Conservation (phyloP, 2,329 filamentous ascomycete genomes). For the Polytolypa hystricis region DNA sequence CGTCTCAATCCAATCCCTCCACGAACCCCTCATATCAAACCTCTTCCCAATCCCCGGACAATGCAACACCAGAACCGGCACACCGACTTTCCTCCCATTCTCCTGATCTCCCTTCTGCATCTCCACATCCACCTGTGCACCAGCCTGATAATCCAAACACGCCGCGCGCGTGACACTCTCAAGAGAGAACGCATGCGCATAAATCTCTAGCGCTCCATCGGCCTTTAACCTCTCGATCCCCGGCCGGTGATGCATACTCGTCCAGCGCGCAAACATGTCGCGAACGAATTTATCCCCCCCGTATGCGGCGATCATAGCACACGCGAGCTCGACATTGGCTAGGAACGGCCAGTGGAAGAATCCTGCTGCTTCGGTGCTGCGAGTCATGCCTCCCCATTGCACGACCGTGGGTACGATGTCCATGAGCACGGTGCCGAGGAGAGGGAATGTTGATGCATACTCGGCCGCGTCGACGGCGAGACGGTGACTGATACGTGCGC, state of each 20-base stretch:
- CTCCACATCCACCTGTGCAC: conserved; percentile 31
- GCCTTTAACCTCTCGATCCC: conserved; percentile 13
- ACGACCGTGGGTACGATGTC: conserved; percentile 41
- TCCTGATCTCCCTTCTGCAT: conserved; percentile 37
- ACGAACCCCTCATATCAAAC: conserved; percentile 32
- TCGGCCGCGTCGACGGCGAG: conserved; percentile 33
- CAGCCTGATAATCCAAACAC: conserved; percentile 40
- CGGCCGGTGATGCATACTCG: conserved; percentile 13
- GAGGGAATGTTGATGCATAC: conserved; percentile 19
- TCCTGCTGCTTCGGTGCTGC: conserved; percentile 25
- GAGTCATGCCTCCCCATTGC: conserved; percentile 35
- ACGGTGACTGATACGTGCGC: conserved; percentile 40
- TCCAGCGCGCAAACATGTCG: conserved; percentile 23
- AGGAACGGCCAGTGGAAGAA: conserved; percentile 45
- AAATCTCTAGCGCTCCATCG: conserved; percentile 33
- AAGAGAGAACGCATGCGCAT: conserved; percentile 32
- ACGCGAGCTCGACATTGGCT: conserved; percentile 35
- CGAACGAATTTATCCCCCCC: conserved; percentile 32
- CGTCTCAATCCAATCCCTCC: conserved; percentile 37
- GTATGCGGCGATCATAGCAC: conserved; percentile 32
- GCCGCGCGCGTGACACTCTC: conserved; percentile 32
- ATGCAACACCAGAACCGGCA: conserved; percentile 36
- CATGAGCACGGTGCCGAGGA: conserved; percentile 32
- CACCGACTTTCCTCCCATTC: conserved; percentile 32
- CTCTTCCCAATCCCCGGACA: conserved; percentile 34